These are phyloP conservation scores for Mycosphaerella sp. DNA, from an alignment of 2,329 filamentous ascomycete species.

Conservation along the genomic window DNA sequence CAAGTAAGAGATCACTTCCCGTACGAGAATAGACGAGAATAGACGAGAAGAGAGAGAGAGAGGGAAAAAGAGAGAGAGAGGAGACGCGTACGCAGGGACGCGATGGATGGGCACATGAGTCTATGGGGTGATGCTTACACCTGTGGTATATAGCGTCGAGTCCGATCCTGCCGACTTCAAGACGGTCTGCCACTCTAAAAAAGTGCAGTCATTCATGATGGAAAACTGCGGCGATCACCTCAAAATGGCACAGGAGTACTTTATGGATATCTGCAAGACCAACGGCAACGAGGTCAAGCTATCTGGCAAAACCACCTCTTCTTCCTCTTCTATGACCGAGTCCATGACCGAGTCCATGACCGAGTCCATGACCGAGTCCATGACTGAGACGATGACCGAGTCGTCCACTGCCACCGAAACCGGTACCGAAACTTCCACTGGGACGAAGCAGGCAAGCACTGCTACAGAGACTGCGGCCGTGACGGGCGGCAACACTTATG, in stretches of 20 bases:
- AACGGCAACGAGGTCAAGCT: constrained; percentile 28
- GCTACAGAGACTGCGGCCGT: constrained; percentile 5
- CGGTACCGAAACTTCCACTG: neutral
- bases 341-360: too few relatives aligned
- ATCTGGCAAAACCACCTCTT: neutral
- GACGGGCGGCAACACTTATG: constrained; percentile 8
- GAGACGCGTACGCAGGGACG: neutral
- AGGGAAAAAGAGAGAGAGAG: neutral
- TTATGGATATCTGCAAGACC: constrained; percentile 29
- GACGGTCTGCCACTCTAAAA: constrained; percentile 29
- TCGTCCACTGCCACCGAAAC: constrained; percentile 8
- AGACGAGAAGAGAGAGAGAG: too few relatives aligned
- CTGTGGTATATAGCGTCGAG: constrained; percentile 24
- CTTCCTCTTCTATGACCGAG: constrained; percentile 6
- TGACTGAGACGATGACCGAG: too few relatives aligned
- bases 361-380: too few relatives aligned
- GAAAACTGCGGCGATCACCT: constrained; percentile 29
- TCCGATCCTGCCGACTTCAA: constrained; percentile 31
- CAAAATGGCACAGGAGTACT: constrained; percentile 28
- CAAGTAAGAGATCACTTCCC: constrained; percentile 36
- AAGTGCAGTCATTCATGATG: constrained; percentile 26
- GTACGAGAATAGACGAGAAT: neutral
- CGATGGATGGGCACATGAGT: constrained; percentile 1
- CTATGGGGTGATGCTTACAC: neutral
- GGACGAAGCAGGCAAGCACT: neutral